Evolutionary conservation across 2,329 filamentous ascomycete species (phyloP).

Genomic region (Trichoderma gracile): DNA sequence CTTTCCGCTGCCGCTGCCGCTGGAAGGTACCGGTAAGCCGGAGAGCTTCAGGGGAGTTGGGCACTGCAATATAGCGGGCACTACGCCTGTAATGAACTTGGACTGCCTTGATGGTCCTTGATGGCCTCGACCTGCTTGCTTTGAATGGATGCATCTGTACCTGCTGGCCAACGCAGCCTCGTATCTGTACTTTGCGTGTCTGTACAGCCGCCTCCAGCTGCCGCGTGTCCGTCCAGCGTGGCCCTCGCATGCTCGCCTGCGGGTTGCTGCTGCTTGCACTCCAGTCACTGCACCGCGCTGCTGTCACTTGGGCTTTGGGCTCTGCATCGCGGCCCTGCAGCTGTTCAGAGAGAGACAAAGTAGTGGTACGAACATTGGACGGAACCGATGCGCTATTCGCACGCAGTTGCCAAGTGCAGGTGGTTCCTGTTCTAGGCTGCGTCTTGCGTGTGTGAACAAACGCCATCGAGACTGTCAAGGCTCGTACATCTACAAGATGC

Average conservation of each 20-base stretch:
- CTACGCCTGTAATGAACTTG: no score
- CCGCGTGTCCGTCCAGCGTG: constrained; percentile 5
- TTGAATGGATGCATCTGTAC: no score
- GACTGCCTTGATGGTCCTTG: no score
- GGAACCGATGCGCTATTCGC: no score
- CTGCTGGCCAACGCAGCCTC: background rate
- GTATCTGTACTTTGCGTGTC: background rate
- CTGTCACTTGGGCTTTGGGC: constrained; percentile 14
- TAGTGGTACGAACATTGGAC: background rate
- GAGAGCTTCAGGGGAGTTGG: background rate
- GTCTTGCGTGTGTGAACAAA: no score
- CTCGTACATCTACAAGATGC: no score
- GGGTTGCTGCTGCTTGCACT: constrained; percentile 20
- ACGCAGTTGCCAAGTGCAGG: no score
- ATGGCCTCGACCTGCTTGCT: no score
- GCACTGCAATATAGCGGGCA: no score
- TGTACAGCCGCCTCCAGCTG: background rate
- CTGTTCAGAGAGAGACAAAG: background rate
- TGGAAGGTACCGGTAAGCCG: background rate
- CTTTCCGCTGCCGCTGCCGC: background rate
- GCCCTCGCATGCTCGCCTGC: background rate
- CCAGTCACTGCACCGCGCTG: constrained; percentile 12
- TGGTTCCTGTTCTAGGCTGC: no score
- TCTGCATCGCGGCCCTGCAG: constrained; percentile 21
- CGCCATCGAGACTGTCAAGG: no score